phyloP scores from a whole-genome alignment of 1,284 basidiomycete species.

The Papiliotrema fonsecae region DNA sequence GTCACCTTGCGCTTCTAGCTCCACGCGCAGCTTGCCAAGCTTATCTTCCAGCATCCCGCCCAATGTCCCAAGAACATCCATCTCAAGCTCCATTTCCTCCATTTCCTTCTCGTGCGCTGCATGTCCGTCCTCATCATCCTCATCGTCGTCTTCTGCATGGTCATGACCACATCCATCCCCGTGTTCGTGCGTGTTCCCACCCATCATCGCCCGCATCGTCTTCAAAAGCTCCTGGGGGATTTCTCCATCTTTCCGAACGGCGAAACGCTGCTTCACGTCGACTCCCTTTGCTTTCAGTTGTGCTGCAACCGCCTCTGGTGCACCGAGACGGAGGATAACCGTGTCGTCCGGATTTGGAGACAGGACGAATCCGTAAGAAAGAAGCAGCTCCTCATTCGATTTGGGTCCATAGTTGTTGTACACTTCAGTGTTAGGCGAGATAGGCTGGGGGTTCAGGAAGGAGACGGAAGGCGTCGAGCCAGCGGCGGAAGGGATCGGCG shows the following conservation, averaged over 20 bases:
- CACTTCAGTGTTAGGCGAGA: constrained; percentile 57
- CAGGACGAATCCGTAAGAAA: constrained; percentile 82
- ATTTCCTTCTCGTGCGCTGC: constrained; percentile 49
- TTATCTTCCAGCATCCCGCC: constrained; percentile 60
- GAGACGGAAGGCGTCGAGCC: constrained; percentile 24
- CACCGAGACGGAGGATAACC: constrained; percentile 69
- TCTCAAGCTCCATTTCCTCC: constrained; percentile 60
- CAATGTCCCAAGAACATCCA: constrained; percentile 53
- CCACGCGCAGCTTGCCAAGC: constrained; percentile 54
- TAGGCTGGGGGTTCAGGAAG: constrained; percentile 35
- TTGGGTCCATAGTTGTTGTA: constrained; percentile 65
- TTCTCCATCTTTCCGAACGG: constrained; percentile 57
- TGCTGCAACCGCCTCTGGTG: constrained; percentile 26
- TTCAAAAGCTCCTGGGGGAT: constrained; percentile 61
- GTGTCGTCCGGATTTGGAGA: constrained; percentile 74
- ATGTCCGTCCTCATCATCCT: constrained; percentile 46
- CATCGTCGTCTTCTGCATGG: constrained; percentile 42
- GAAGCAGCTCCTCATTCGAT: constrained; percentile 77
- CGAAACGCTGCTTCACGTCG: constrained; percentile 53
- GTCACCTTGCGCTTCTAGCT: constrained; percentile 14
- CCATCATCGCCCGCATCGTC: constrained; percentile 48
- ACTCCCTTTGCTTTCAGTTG: constrained; percentile 21
- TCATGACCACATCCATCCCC: constrained; percentile 16
- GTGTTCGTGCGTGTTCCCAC: constrained; percentile 6
- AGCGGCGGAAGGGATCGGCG: constrained; percentile 25